Percentiles rank a stretch among this genome's conserved stretches.
phyloP scores from a whole-genome alignment of 768 basidiomycete genomes.

The Russula vinacea region DNA sequence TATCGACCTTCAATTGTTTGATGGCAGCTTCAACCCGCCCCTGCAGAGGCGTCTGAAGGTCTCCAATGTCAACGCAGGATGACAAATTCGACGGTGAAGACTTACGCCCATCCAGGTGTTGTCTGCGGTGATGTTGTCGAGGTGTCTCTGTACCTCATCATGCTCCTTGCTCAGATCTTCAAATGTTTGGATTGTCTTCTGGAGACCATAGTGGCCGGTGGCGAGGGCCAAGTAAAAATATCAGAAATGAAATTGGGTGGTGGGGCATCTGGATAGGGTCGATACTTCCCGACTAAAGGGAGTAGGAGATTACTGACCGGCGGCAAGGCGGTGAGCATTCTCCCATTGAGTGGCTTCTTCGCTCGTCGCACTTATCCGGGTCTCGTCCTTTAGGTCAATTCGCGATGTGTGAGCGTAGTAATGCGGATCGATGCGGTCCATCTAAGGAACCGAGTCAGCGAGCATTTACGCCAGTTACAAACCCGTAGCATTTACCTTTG shows the following conservation, averaged over 20 bases:
- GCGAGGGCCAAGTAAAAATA: slow-evolving; percentile 88
- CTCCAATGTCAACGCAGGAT: slow-evolving; percentile 9
- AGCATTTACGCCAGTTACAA: neutral
- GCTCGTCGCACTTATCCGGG: slow-evolving; percentile 87
- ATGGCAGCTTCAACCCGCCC: slow-evolving; percentile 75
- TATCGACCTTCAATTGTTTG: slow-evolving; percentile 57
- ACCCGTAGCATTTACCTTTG: slow-evolving; percentile 55
- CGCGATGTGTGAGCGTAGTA: slow-evolving; percentile 73
- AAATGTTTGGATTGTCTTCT: slow-evolving; percentile 74
- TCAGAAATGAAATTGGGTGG: slow-evolving; percentile 92
- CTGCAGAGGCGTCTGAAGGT: slow-evolving; percentile 60
- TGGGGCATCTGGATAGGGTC: slow-evolving; percentile 41
- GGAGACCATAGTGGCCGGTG: slow-evolving; percentile 84
- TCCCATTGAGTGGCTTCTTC: slow-evolving; percentile 81
- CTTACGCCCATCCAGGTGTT: slow-evolving; percentile 80
- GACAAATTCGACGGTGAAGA: slow-evolving; percentile 14
- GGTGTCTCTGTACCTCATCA: slow-evolving; percentile 72
- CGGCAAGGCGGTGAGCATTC: slow-evolving; percentile 44
- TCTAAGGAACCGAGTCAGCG: slow-evolving; percentile 43
- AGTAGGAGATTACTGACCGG: slow-evolving; percentile 38
- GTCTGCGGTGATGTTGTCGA: slow-evolving; percentile 73
- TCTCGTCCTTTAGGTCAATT: slow-evolving; percentile 82
- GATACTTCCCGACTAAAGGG: slow-evolving; percentile 4
- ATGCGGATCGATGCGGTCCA: slow-evolving; percentile 84
- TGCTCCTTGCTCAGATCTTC: slow-evolving; percentile 70